Evolutionary conservation across 345 rosid species (phyloP), one percentile per base, ranked within the genome.

Genomic region (Heritiera littoralis): DNA sequence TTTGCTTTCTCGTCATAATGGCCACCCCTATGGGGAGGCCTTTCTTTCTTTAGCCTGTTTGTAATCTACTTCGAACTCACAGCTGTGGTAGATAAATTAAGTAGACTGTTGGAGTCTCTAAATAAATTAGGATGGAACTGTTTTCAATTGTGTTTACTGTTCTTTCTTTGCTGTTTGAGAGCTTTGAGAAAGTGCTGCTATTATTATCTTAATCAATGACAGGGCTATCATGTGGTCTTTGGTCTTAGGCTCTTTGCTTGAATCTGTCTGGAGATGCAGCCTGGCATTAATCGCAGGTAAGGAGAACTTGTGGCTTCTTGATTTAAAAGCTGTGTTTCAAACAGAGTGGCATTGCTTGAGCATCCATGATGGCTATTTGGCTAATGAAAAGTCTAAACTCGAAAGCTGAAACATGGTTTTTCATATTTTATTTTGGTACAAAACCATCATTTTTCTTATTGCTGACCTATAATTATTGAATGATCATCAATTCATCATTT

Each of bases 11-110:
- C 15, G 35, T 73, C 15, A 41, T 0, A 38, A 32, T 46, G 56
- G 17, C 43, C 45, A 20, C 72, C 66, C 43, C 63, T 61, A 14
- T 68, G 2, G 49, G 51, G 23, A 69, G 49, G 71, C 63, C 60
- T 72, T 56, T 41, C 55, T 73, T 58, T 58, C 56, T 48, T 59
- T 74, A 18, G 66, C 70, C 58, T 32, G 72, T 20, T 10, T 43
- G 70, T 75, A 18, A 28, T 70, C 12, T 51, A 41, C 46, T 68
- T 51, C 30, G 66, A 60, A 75, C 54, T 69, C 49, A n/a, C 63
- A 74, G 45, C 60, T 43, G 55, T n/a, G 55, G 75, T 72, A 48
- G 72, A 69, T 75, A 13, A 45, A 68, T 23, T 28, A 28, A 70
- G 18, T 48, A 1, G 20, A 49, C 1, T 51, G 55, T 28, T 70